phyloP scores from a whole-genome alignment of 345 rosid species.

The Rhizophora apiculata region DNA sequence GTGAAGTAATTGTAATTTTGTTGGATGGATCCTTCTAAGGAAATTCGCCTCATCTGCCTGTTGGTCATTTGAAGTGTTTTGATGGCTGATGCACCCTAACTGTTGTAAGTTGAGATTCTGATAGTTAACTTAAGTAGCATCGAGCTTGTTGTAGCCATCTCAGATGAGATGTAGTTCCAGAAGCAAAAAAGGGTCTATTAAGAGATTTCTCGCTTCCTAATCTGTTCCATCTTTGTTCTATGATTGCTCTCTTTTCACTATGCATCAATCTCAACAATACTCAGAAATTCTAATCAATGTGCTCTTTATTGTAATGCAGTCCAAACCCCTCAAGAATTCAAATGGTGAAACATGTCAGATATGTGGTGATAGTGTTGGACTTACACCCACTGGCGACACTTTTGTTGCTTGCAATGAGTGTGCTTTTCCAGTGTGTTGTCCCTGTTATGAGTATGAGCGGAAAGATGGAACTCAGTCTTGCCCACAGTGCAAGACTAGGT shows the following conservation, averaged over 20 bases:
- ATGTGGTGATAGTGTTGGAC: slow-evolving; percentile 87
- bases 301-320: slow-evolving; percentile 46
- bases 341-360: slow-evolving; percentile 87
- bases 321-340: slow-evolving; percentile 71
- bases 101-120: slow-evolving; percentile 2
- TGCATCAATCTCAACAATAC: neutral
- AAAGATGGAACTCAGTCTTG: slow-evolving; percentile 98
- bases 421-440: slow-evolving; percentile 96
- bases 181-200: neutral
- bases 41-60: too few relatives aligned
- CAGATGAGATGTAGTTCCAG: neutral
- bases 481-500: slow-evolving; percentile 99
- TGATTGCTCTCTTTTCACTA: neutral
- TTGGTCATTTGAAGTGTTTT: neutral
- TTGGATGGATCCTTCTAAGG: neutral
- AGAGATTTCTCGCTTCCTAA: neutral
- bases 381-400: slow-evolving; percentile 53
- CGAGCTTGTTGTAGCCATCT: neutral
- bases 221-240: neutral
- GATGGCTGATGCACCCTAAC: neutral
- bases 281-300: slow-evolving; percentile 14
- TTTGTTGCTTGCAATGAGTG: slow-evolving; percentile 99
- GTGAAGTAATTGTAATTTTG: too few relatives aligned
- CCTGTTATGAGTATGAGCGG: slow-evolving; percentile 98
- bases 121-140: neutral